A percentile compares a stretch with the other conserved stretches of the same genome.
Conservation (phyloP, 345 rosid genomes). For the Turritis glabra region DNA sequence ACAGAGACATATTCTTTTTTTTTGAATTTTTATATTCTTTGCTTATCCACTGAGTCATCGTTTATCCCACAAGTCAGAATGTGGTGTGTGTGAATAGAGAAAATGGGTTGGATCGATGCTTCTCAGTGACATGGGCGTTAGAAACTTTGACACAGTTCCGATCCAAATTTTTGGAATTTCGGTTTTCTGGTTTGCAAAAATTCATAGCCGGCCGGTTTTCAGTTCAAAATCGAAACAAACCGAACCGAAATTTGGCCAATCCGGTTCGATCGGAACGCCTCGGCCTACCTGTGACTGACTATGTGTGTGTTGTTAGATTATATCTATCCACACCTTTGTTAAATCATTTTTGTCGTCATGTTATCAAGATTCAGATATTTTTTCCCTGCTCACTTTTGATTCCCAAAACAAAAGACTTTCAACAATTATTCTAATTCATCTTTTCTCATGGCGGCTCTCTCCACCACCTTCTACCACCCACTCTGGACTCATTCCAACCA, state of each 20-base stretch:
- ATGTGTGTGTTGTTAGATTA: not conserved
- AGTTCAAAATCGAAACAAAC: too few relatives aligned
- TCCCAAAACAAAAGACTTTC: slow-evolving; percentile 10
- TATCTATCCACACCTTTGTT: slow-evolving; percentile 27
- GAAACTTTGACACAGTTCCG: not conserved
- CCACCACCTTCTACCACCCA: slow-evolving; percentile 38
- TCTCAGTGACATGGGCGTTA: not conserved
- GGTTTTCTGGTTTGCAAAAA: not conserved
- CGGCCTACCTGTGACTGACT: not conserved
- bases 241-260: too few relatives aligned
- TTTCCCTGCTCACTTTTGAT: not conserved
- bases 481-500: slow-evolving; percentile 19
- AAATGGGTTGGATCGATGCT: not conserved
- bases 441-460: slow-evolving; percentile 25
- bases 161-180: not conserved
- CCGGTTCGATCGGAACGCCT: too few relatives aligned
- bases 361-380: slow-evolving; percentile 20
- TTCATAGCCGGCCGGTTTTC: too few relatives aligned
- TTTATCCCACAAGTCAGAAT: slow-evolving; percentile 14
- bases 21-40: not conserved
- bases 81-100: slow-evolving; percentile 5
- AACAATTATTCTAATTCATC: slow-evolving; percentile 26
- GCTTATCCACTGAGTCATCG: slow-evolving; percentile 23
- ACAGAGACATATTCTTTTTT: not conserved
- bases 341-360: slow-evolving; percentile 22